These are phyloP conservation scores for Penicillium argentinense DNA, from an alignment of 495 filamentous ascomycete genomes.

Conservation along the genomic window DNA sequence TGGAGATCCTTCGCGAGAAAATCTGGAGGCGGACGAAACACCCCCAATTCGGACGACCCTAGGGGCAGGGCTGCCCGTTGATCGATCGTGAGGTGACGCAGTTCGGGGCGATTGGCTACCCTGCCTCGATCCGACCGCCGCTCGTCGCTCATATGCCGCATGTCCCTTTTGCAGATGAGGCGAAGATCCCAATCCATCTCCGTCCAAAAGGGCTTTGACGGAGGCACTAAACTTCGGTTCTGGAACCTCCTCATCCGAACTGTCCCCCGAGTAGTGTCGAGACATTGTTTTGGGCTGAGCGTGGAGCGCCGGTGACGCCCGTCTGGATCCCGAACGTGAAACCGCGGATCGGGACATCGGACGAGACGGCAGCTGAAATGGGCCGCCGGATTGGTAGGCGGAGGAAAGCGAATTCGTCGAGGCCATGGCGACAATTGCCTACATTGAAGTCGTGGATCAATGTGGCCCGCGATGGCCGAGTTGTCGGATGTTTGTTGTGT, in stretches of 20 bases:
- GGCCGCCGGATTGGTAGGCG: conserved; percentile 35
- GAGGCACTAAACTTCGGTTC: conserved; percentile 80
- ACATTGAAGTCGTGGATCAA: conserved; percentile 36
- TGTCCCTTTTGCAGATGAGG: conserved; percentile 46
- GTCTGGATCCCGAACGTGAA: conserved; percentile 43
- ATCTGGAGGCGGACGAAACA: conserved; percentile 34
- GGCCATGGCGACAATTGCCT: conserved; percentile 33
- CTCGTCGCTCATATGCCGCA: conserved; percentile 31
- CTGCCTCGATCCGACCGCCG: conserved; percentile 27
- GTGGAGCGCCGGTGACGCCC: conserved; percentile 38
- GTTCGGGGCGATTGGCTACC: conserved; percentile 39
- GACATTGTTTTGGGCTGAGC: conserved; percentile 23
- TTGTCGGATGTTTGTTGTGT: conserved; percentile 31
- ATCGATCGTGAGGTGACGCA: conserved; percentile 40
- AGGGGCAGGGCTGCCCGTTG: conserved; percentile 45
- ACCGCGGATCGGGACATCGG: conserved; percentile 43
- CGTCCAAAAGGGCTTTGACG: conserved; percentile 72
- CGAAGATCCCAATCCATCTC: conserved; percentile 57
- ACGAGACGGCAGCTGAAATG: conserved; percentile 38
- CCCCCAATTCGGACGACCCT: conserved; percentile 61
- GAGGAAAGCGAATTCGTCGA: conserved; percentile 41
- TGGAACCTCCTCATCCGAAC: conserved; percentile 71
- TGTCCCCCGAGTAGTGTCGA: conserved; percentile 57
- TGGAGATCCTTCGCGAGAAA: conserved; percentile 35
- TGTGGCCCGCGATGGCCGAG: conserved; percentile 21